Evolutionary conservation across 805 yeast genomes (phyloP).

Genomic region (Sugiyamaella smithiae): DNA sequence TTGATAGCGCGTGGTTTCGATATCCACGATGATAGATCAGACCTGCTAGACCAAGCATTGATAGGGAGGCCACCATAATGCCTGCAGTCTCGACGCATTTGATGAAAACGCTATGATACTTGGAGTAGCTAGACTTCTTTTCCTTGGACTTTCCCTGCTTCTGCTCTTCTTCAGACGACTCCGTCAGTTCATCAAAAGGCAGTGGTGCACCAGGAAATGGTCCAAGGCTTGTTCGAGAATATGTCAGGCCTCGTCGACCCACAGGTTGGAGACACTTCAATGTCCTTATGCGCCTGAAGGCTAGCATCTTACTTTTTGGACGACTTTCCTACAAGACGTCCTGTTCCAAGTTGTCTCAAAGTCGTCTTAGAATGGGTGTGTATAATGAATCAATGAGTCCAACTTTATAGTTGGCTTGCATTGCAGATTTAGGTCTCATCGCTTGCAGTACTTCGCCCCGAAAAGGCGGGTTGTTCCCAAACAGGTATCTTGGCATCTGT

Average conservation of each 20-base stretch:
- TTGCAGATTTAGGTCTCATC: too few relatives aligned
- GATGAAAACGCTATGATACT: conserved; percentile 10
- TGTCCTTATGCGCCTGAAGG: too few relatives aligned
- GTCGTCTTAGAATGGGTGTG: too few relatives aligned
- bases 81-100: conserved; percentile 56
- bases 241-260: background rate
- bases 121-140: background rate
- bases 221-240: background rate
- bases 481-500: too few relatives aligned
- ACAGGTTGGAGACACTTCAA: too few relatives aligned
- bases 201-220: conserved; percentile 14
- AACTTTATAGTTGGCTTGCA: too few relatives aligned
- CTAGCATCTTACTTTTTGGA: too few relatives aligned
- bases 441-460: too few relatives aligned
- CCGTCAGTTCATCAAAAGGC: conserved; percentile 12
- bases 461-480: too few relatives aligned
- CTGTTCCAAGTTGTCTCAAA: too few relatives aligned
- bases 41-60: conserved; percentile 70
- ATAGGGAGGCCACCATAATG: conserved; percentile 65
- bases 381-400: too few relatives aligned
- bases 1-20: conserved; percentile 54
- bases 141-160: background rate
- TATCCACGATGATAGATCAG: conserved; percentile 64
- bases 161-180: conserved; percentile 7
- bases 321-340: too few relatives aligned